These are phyloP conservation scores for Ophiosphaerella narmari DNA, from an alignment of 2,329 filamentous ascomycete species.

Conservation along the genomic window DNA sequence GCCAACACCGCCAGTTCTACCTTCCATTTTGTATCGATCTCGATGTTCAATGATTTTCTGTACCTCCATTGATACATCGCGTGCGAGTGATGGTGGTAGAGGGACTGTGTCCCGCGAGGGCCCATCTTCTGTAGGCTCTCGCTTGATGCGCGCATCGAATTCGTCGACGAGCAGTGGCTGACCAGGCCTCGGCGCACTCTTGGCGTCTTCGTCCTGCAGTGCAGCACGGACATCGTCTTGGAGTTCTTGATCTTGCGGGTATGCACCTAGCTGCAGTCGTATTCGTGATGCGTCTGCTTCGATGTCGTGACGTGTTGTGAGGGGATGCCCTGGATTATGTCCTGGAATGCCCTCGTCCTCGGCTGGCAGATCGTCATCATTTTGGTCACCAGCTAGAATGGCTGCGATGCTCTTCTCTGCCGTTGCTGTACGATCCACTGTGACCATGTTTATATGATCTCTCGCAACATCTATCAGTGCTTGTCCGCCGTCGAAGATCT, in stretches of 20 bases:
- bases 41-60: conserved; percentile 92
- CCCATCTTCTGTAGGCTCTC: conserved; percentile 84
- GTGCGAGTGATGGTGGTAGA: conserved; percentile 81
- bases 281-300: conserved; percentile 55
- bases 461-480: conserved; percentile 76
- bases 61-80: conserved; percentile 92
- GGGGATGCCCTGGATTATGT: conserved; percentile 67
- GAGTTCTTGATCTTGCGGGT: conserved; percentile 82
- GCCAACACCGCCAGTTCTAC: conserved; percentile 80
- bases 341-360: conserved; percentile 73
- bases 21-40: conserved; percentile 87
- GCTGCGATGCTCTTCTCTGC: conserved; percentile 65
- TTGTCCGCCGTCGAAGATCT: conserved; percentile 77
- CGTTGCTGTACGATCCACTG: conserved; percentile 60
- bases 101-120: conserved; percentile 80
- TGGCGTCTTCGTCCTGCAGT: conserved; percentile 81
- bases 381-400: conserved; percentile 60
- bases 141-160: conserved; percentile 85
- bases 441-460: conserved; percentile 62
- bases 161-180: conserved; percentile 79
- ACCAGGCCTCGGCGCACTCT: conserved; percentile 72
- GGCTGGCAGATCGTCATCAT: conserved; percentile 61
- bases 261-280: conserved; percentile 74
- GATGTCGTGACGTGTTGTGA: conserved; percentile 62
- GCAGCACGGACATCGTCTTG: conserved; percentile 86